Evolutionary conservation across 257 asterid genomes (phyloP).

Genomic region (Buddleja alternifolia): DNA sequence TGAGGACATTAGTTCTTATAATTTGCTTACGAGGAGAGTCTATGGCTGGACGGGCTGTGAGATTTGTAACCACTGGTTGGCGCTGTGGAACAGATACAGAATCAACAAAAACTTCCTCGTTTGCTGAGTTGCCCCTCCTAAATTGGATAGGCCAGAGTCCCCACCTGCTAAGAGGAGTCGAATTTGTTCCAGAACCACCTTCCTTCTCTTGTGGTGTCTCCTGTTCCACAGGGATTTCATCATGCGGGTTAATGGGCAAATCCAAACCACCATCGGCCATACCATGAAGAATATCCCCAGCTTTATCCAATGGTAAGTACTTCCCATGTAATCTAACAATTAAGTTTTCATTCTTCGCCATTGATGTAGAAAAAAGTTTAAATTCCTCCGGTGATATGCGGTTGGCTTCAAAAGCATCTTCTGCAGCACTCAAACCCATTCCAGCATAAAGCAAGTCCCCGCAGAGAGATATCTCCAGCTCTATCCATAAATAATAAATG

Average conservation of each 20-base stretch:
- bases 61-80: constrained; percentile 35
- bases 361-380: constrained; percentile 55
- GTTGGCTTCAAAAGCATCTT: constrained; percentile 65
- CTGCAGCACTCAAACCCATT: constrained; percentile 78
- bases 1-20: constrained; percentile 72
- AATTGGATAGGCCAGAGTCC: constrained; percentile 72
- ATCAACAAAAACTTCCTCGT: constrained; percentile 57
- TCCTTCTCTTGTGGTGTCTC: constrained; percentile 50
- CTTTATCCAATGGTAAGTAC: constrained; percentile 84
- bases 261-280: constrained; percentile 70
- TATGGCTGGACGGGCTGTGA: constrained; percentile 33
- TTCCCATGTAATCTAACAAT: constrained; percentile 70
- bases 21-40: constrained; percentile 67
- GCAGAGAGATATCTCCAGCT: constrained; percentile 81
- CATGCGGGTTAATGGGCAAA: constrained; percentile 51
- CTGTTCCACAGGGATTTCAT: constrained; percentile 59
- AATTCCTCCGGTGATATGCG: constrained; percentile 67
- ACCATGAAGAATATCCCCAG: constrained; percentile 73
- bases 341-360: constrained; percentile 66
- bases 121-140: constrained; percentile 54
- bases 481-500: constrained; percentile 43
- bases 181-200: constrained; percentile 38
- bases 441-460: constrained; percentile 72
- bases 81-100: constrained; percentile 47
- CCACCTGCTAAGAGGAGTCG: constrained; percentile 65